Evolutionary conservation across 495 filamentous ascomycete species (phyloP).

Genomic region (Neohortaea acidophila): DNA sequence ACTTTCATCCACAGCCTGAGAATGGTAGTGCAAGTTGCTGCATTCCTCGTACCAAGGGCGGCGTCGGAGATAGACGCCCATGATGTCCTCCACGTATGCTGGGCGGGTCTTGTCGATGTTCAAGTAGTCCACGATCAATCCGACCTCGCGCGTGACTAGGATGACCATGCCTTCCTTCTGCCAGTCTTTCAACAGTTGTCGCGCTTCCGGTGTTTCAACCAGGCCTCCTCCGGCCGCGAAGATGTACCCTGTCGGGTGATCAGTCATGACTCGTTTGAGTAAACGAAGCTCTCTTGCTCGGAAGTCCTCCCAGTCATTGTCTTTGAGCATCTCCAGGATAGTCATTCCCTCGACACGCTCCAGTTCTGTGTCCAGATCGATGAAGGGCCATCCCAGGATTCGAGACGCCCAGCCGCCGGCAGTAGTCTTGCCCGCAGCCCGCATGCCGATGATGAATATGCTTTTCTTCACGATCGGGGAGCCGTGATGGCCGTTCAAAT

Average conservation of each 20-base stretch:
- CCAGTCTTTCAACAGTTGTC: slow-evolving; percentile 58
- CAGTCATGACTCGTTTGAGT: slow-evolving; percentile 54
- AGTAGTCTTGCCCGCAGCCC: slow-evolving; percentile 93
- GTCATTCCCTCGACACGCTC: slow-evolving; percentile 54
- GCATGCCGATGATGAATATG: slow-evolving; percentile 93
- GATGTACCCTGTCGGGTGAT: slow-evolving; percentile 59
- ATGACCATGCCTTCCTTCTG: slow-evolving; percentile 77
- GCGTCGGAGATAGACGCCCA: slow-evolving; percentile 77
- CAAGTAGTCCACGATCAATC: slow-evolving; percentile 78
- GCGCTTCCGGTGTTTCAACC: slow-evolving; percentile 73
- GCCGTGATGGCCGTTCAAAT: slow-evolving; percentile 22
- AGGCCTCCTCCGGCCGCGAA: slow-evolving; percentile 91
- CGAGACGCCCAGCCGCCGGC: slow-evolving; percentile 68
- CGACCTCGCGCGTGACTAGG: slow-evolving; percentile 73
- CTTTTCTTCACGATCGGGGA: slow-evolving; percentile 38
- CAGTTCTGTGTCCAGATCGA: slow-evolving; percentile 79
- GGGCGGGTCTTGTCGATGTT: slow-evolving; percentile 81
- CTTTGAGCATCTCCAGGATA: slow-evolving; percentile 71
- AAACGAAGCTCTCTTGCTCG: slow-evolving; percentile 63
- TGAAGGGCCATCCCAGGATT: slow-evolving; percentile 56
- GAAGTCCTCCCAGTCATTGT: slow-evolving; percentile 78
- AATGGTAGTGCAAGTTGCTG: slow-evolving; percentile 90
- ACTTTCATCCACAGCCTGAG: slow-evolving; percentile 44
- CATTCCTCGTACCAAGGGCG: slow-evolving; percentile 87
- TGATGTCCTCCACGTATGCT: slow-evolving; percentile 87